These are phyloP conservation scores for Xylaria polymorpha DNA, from an alignment of 2,329 filamentous ascomycete species.

Conservation along the genomic window DNA sequence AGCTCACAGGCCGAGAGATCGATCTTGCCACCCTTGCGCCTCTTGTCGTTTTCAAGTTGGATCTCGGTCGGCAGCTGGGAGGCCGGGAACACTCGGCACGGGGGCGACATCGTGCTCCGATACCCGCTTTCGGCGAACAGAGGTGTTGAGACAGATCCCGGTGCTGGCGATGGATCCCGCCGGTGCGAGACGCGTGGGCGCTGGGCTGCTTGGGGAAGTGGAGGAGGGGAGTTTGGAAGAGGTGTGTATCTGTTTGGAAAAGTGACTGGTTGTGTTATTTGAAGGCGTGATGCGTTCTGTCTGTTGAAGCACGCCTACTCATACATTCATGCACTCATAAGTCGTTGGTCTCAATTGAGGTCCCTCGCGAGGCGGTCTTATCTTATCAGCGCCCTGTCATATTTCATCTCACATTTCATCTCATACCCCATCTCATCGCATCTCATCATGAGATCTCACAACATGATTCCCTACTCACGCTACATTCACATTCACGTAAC, in stretches of 20 bases:
- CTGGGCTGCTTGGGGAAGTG: slow-evolving; percentile 64
- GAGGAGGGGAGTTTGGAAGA: slow-evolving; percentile 69
- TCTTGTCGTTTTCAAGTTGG: slow-evolving; percentile 63
- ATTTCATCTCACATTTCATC: slow-evolving; percentile 25
- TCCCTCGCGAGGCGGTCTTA: slow-evolving; percentile 19
- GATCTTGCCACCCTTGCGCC: slow-evolving; percentile 62
- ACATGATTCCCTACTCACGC: not conserved
- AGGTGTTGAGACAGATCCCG: not conserved
- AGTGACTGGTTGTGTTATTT: not conserved
- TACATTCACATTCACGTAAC: not conserved
- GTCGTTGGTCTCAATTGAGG: slow-evolving; percentile 11
- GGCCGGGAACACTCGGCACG: slow-evolving; percentile 66
- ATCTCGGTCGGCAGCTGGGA: slow-evolving; percentile 61
- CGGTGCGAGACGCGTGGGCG: slow-evolving; percentile 59
- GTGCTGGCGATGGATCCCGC: slow-evolving; percentile 46
- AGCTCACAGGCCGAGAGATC: slow-evolving; percentile 68
- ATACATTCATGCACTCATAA: not conserved
- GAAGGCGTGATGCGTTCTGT: not conserved
- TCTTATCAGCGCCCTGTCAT: slow-evolving; percentile 44
- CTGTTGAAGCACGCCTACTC: not conserved
- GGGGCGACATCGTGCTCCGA: slow-evolving; percentile 64
- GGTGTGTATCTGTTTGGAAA: slow-evolving; percentile 54
- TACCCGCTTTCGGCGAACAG: not conserved
- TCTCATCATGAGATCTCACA: slow-evolving; percentile 7
- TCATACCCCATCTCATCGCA: slow-evolving; percentile 23